Evolutionary conservation across 768 basidiomycete genomes (phyloP).

Genomic region (Psilocybe sp.): DNA sequence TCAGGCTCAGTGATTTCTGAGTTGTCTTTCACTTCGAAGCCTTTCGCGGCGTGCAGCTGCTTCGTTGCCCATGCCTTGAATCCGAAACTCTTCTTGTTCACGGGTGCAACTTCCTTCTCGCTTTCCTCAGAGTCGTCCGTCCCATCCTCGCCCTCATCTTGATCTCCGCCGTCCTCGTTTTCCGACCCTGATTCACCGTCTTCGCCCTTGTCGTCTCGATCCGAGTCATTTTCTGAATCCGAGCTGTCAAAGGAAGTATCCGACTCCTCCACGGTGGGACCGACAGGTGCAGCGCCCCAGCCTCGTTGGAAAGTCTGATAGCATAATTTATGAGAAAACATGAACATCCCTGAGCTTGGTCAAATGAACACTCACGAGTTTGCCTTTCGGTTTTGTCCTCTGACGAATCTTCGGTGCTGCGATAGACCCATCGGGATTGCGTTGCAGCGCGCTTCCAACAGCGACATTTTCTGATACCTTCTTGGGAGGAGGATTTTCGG

Average conservation of each 20-base stretch:
- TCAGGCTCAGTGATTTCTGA: constrained; percentile 3
- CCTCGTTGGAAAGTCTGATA: constrained; percentile 26
- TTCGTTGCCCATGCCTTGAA: constrained; percentile 92
- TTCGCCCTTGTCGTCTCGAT: constrained; percentile 17
- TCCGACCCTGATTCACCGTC: constrained; percentile 18
- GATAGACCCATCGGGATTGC: constrained; percentile 61
- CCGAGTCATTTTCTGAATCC: constrained; percentile 14
- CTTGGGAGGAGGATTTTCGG: constrained; percentile 10
- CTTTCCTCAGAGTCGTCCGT: constrained; percentile 23
- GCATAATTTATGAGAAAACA: background rate
- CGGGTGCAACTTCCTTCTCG: constrained; percentile 24
- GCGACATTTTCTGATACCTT: constrained; percentile 16
- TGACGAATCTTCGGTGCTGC: constrained; percentile 47
- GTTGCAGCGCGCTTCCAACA: constrained; percentile 65
- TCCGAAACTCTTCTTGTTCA: constrained; percentile 25
- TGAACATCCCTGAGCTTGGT: background rate
- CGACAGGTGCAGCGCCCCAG: constrained; percentile 41
- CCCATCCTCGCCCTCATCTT: constrained; percentile 18
- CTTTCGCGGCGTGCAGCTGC: constrained; percentile 58
- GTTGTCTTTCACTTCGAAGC: constrained; percentile 24
- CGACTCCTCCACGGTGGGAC: constrained; percentile 36
- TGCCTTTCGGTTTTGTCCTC: constrained; percentile 32
- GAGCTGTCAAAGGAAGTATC: constrained; percentile 77
- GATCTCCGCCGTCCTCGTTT: constrained; percentile 5
- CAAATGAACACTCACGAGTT: constrained; percentile 36